Evolutionary conservation across 139 green algal genomes (phyloP).

Genomic region (Chara braunii): DNA sequence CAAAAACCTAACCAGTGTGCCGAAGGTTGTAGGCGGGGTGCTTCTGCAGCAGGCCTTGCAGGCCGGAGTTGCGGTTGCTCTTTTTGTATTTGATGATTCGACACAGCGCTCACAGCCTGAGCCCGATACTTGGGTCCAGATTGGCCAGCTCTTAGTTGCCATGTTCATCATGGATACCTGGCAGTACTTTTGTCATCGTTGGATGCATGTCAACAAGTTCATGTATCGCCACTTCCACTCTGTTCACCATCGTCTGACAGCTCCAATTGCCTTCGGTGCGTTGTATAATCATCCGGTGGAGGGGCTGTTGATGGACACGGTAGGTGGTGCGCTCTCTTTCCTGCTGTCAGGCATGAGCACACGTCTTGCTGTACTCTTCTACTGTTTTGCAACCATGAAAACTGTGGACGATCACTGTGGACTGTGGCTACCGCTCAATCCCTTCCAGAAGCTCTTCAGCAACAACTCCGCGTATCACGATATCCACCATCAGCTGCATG

Average conservation of each 20-base stretch:
- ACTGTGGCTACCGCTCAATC: conserved; percentile 56
- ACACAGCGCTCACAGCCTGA: conserved; percentile 17
- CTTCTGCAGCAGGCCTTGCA: conserved; percentile 59
- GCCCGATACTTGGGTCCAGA: conserved; percentile 5
- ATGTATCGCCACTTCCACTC: conserved; percentile 57
- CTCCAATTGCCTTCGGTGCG: conserved; percentile 56
- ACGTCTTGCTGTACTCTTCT: conserved; percentile 38
- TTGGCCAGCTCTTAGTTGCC: conserved; percentile 44
- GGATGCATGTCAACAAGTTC: conserved; percentile 50
- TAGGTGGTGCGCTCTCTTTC: conserved; percentile 50
- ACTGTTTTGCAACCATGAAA: conserved; percentile 55
- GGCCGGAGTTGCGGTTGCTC: conserved; percentile 13
- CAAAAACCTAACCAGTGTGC: conserved; percentile 23
- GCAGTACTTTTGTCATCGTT: conserved; percentile 63
- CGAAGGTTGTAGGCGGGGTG: conserved; percentile 51
- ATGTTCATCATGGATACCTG: conserved; percentile 65
- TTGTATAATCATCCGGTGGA: conserved; percentile 66
- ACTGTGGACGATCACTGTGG: conserved; percentile 60
- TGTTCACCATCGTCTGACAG: conserved; percentile 52
- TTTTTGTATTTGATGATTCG: conserved; percentile 40
- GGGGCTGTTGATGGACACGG: conserved; percentile 55
- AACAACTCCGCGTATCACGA: conserved; percentile 52
- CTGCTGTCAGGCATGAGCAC: conserved; percentile 44
- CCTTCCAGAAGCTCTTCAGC: conserved; percentile 52
- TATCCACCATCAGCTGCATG: conserved; percentile 56